Conservation (phyloP, 2,329 filamentous ascomycete genomes). For the Penicillium sp. region DNA sequence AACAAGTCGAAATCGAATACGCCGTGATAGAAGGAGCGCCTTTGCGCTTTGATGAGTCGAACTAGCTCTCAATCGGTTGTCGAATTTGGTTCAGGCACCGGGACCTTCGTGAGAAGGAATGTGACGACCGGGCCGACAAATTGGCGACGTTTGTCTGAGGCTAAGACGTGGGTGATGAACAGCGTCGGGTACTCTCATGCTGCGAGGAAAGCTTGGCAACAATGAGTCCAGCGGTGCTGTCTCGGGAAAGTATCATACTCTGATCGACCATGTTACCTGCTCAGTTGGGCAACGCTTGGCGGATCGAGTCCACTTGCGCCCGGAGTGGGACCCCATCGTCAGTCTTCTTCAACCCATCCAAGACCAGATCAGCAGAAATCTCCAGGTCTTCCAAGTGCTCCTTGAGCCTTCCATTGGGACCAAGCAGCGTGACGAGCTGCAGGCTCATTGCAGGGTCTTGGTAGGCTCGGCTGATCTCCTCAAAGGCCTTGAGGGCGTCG, state of each 20-base stretch:
- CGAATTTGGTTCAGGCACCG: not conserved
- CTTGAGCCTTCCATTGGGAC: not conserved
- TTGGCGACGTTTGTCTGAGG: not conserved
- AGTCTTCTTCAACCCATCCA: not conserved
- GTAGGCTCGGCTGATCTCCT: not conserved
- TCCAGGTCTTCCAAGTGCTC: not conserved
- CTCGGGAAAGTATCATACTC: not conserved
- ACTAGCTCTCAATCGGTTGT: too few species aligned
- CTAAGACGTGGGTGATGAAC: not conserved
- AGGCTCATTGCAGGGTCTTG: not conserved
- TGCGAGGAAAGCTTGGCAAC: not conserved
- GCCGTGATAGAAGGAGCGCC: too few species aligned
- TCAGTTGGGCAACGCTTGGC: not conserved
- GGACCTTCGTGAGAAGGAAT: not conserved
- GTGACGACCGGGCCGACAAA: not conserved
- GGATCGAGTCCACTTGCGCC: not conserved
- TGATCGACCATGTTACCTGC: not conserved
- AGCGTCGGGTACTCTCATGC: too few species aligned
- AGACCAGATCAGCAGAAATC: not conserved
- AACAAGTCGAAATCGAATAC: too few species aligned
- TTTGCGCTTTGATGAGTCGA: too few species aligned
- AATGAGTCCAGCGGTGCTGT: not conserved
- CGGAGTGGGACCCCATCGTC: not conserved
- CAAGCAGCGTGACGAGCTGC: not conserved
- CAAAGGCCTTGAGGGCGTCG: not conserved